A percentile compares a stretch with the other conserved stretches of the same genome.
Conservation (phyloP, 352 stramenopile genomes). For the Phytopythium kandeliae region DNA sequence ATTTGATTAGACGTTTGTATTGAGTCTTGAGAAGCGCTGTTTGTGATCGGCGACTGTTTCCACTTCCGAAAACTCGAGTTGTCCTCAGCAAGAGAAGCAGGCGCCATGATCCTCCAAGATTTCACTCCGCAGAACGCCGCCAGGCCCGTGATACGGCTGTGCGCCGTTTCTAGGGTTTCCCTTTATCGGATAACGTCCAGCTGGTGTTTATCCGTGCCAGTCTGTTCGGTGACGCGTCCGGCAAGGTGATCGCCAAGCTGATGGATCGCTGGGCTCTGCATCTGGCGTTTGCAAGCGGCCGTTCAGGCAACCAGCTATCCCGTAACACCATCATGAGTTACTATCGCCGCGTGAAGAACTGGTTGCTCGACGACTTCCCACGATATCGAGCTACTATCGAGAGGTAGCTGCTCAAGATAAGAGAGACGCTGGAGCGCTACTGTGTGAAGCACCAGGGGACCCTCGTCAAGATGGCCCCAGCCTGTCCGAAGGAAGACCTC, state of each 20-base stretch:
- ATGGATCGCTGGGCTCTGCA: slow-evolving; percentile 10
- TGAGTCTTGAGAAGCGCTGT: not conserved
- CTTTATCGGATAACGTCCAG: slow-evolving; percentile 9
- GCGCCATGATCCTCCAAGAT: slow-evolving; percentile 9
- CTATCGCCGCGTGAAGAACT: slow-evolving; percentile 15
- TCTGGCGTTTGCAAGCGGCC: slow-evolving; percentile 5
- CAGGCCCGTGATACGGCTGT: slow-evolving; percentile 5
- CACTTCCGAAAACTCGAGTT: not conserved
- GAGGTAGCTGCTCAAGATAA: slow-evolving; percentile 10
- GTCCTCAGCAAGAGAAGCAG: not conserved
- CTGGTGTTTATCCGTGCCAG: slow-evolving; percentile 11
- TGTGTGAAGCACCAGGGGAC: slow-evolving; percentile 10
- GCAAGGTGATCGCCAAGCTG: slow-evolving; percentile 9
- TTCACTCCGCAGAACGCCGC: slow-evolving; percentile 6
- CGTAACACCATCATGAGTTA: slow-evolving; percentile 12
- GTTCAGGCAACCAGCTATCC: not conserved
- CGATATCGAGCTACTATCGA: slow-evolving; percentile 6
- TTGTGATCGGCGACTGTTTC: too few relatives aligned
- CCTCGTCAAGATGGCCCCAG: slow-evolving; percentile 11
- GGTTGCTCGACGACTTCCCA: slow-evolving; percentile 11
- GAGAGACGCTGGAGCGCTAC: slow-evolving; percentile 9
- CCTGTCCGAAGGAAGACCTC: slow-evolving; percentile 10
- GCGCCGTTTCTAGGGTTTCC: slow-evolving; percentile 13
- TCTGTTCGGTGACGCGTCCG: slow-evolving; percentile 2
- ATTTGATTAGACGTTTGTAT: not conserved